Percentiles rank a stretch among this genome's conserved stretches.
Conservation (phyloP, 768 basidiomycete genomes). For the Tremella mesenterica region DNA sequence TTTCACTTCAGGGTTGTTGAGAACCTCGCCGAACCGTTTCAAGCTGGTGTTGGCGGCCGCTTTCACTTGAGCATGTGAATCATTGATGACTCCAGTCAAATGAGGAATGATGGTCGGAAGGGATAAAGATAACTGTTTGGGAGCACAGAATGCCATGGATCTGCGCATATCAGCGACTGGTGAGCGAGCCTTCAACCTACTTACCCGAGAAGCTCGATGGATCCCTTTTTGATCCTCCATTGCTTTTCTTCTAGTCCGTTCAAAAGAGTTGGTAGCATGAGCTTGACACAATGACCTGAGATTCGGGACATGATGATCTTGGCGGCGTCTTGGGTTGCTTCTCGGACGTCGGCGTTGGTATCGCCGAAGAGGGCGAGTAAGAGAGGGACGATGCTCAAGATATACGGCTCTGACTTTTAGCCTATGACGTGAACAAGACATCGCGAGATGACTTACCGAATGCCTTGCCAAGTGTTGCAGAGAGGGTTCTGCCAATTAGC, state of each 20-base stretch:
- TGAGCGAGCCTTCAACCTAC: background rate
- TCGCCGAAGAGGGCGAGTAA: constrained; percentile 82
- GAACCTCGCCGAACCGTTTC: constrained; percentile 97
- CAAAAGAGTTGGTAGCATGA: constrained; percentile 80
- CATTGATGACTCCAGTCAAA: constrained; percentile 87
- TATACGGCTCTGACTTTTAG: constrained; percentile 58
- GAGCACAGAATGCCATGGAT: constrained; percentile 98
- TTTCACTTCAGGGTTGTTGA: constrained; percentile 94
- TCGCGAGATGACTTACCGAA: constrained; percentile 56
- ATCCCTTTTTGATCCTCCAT: constrained; percentile 91
- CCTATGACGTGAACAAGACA: background rate
- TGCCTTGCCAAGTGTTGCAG: constrained; percentile 70
- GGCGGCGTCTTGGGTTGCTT: constrained; percentile 84
- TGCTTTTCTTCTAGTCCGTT: constrained; percentile 94
- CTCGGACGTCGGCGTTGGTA: constrained; percentile 72
- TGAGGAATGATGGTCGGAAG: constrained; percentile 93
- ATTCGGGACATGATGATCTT: constrained; percentile 91
- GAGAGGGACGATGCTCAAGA: constrained; percentile 71
- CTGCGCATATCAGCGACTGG: constrained; percentile 12
- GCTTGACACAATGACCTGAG: constrained; percentile 83
- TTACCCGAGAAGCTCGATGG: constrained; percentile 80
- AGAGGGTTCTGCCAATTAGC: constrained; percentile 52
- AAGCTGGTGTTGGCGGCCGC: constrained; percentile 85
- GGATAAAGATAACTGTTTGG: constrained; percentile 84
- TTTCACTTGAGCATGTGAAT: constrained; percentile 94